phyloP scores from a whole-genome alignment of 495 filamentous ascomycete species.

The Tuber calosporum region DNA sequence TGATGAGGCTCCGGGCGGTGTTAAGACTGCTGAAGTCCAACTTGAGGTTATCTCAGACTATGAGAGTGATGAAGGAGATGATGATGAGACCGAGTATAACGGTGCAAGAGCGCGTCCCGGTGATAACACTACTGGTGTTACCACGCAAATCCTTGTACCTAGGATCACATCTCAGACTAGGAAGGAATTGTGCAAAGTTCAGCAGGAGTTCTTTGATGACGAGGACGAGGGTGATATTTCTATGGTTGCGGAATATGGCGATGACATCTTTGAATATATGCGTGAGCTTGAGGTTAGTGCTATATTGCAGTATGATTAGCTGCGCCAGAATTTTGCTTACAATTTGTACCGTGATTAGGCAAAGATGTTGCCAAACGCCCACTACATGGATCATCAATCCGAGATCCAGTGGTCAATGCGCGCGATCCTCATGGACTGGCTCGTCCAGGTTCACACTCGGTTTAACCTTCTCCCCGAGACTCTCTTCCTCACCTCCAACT shows the following conservation, averaged over 20 bases:
- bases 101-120: conserved; percentile 19
- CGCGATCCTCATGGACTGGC: conserved; percentile 94
- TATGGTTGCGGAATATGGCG: conserved; percentile 94
- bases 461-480: conserved; percentile 91
- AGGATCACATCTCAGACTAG: conserved; percentile 36
- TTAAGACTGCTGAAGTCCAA: conserved; percentile 15
- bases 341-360: conserved; percentile 48
- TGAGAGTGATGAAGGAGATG: conserved; percentile 36
- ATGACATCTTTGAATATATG: conserved; percentile 94
- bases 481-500: conserved; percentile 85
- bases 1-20: conserved; percentile 22
- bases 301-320: conserved; percentile 7
- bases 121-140: conserved; percentile 40
- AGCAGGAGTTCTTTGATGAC: conserved; percentile 48
- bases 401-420: conserved; percentile 99
- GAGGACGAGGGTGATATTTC: conserved; percentile 91
- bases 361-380: conserved; percentile 71
- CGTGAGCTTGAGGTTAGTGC: conserved; percentile 71
- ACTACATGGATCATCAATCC: conserved; percentile 96
- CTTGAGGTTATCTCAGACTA: conserved; percentile 35
- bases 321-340: conserved; percentile 13
- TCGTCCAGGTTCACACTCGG: conserved; percentile 88
- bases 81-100: conserved; percentile 30
- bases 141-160: conserved; percentile 36
- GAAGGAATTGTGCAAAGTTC: conserved; percentile 31